Percentiles rank a stretch among this genome's conserved stretches.
These are phyloP conservation scores for Pisolithus sp. DNA, from an alignment of 768 basidiomycete genomes.

Conservation along the genomic window DNA sequence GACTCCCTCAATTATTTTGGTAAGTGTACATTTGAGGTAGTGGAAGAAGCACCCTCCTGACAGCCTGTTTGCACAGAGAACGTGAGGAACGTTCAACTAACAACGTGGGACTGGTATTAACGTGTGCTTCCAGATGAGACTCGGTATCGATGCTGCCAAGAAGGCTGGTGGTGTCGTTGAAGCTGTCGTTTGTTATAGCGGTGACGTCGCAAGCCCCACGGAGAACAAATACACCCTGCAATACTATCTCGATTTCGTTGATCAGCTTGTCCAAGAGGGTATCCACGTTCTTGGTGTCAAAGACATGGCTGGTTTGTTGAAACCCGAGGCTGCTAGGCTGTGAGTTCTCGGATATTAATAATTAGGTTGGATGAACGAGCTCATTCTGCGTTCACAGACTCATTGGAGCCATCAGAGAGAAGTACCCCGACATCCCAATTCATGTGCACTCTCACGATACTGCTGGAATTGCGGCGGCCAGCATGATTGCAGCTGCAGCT, in stretches of 20 bases:
- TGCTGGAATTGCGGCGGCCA: constrained; percentile 95
- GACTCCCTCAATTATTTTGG: constrained; percentile 99
- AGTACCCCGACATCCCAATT: constrained; percentile 95
- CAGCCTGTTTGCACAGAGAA: constrained; percentile 46
- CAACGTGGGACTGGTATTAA: constrained; percentile 7
- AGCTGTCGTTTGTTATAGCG: constrained; percentile 97
- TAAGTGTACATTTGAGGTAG: constrained; percentile 28
- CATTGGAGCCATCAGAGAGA: constrained; percentile 90
- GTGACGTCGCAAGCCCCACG: constrained; percentile 90
- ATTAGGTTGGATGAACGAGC: not conserved
- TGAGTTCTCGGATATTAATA: constrained; percentile 32
- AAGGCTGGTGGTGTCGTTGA: constrained; percentile 98
- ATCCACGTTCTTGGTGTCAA: constrained; percentile 97
- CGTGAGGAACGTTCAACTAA: constrained; percentile 33
- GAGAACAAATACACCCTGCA: constrained; percentile 96
- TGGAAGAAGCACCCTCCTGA: constrained; percentile 2
- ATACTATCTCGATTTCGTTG: constrained; percentile 95
- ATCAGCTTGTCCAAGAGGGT: constrained; percentile 88
- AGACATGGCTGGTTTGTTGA: constrained; percentile 97
- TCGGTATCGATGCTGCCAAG: constrained; percentile 99
- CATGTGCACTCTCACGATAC: constrained; percentile 99
- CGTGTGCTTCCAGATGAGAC: constrained; percentile 62
- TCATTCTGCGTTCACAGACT: constrained; percentile 44
- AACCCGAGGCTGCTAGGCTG: constrained; percentile 90
- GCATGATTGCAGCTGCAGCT: constrained; percentile 91